Evolutionary conservation across 1,284 basidiomycete genomes (phyloP).

Genomic region (Ganoderma sp.): DNA sequence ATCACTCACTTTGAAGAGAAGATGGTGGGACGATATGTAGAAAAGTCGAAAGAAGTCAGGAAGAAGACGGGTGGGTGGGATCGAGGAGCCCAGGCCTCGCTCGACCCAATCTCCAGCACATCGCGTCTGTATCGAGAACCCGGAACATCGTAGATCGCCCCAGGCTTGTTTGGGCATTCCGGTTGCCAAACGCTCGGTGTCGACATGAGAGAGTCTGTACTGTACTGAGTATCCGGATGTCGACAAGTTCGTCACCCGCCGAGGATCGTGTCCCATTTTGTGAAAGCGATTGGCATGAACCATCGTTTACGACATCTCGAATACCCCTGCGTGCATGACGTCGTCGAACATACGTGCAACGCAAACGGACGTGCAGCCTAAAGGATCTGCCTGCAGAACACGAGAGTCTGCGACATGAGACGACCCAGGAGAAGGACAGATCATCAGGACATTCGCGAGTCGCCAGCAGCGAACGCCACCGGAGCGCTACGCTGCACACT

Average conservation of each 20-base stretch:
- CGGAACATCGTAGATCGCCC: background rate
- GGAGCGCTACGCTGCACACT: background rate
- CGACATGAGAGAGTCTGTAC: background rate
- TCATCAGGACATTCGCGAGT: background rate
- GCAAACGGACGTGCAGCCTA: background rate
- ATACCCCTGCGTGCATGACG: background rate
- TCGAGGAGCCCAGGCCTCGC: background rate
- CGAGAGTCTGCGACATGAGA: background rate
- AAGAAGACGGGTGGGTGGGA: background rate
- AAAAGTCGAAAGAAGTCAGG: background rate
- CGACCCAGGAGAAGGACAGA: background rate
- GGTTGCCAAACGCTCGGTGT: background rate
- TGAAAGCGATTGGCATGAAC: background rate
- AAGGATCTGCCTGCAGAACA: background rate
- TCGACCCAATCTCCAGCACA: background rate
- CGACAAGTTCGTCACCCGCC: background rate
- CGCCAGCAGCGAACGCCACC: background rate
- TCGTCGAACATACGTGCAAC: background rate
- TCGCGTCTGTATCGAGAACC: background rate
- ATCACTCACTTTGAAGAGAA: background rate
- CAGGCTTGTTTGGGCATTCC: slow-evolving; percentile 1
- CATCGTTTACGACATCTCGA: background rate
- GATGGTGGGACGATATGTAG: background rate
- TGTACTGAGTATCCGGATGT: background rate
- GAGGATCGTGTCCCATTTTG: background rate